phyloP scores from a whole-genome alignment of 2,329 filamentous ascomycete species.

The Paraphoma chrysanthemicola region DNA sequence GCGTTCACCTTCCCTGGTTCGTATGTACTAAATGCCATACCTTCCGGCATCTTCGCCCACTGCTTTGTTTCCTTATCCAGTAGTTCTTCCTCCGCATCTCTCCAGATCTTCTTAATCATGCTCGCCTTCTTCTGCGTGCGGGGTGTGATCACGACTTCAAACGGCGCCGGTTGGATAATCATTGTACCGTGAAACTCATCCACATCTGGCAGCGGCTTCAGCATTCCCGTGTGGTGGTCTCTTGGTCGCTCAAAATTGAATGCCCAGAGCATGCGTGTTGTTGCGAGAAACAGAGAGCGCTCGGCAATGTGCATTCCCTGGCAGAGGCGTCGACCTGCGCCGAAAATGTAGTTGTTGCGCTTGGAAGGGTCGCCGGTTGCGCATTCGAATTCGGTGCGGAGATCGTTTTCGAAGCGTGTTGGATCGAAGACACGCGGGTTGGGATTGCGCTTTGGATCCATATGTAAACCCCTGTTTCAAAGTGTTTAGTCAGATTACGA shows the following conservation, averaged over 20 bases:
- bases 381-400: background rate
- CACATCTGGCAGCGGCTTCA: background rate
- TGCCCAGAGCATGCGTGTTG: constrained; percentile 44
- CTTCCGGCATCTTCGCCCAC: background rate
- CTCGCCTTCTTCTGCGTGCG: background rate
- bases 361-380: constrained; percentile 30
- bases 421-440: constrained; percentile 55
- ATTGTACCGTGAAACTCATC: background rate
- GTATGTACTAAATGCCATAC: background rate
- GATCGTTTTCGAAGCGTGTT: constrained; percentile 41
- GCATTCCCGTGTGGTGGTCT: background rate
- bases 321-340: constrained; percentile 47
- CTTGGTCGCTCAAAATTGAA: constrained; percentile 26
- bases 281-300: constrained; percentile 37
- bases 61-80: background rate
- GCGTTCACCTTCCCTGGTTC: background rate
- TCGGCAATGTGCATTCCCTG: constrained; percentile 49
- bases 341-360: constrained; percentile 49
- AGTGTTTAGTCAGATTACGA: no score
- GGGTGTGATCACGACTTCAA: background rate
- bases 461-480: constrained; percentile 10
- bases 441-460: constrained; percentile 51
- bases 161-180: background rate
- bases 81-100: background rate
- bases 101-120: background rate